Conservation (phyloP, 257 asterid species). For the Nicotiana undulata region DNA sequence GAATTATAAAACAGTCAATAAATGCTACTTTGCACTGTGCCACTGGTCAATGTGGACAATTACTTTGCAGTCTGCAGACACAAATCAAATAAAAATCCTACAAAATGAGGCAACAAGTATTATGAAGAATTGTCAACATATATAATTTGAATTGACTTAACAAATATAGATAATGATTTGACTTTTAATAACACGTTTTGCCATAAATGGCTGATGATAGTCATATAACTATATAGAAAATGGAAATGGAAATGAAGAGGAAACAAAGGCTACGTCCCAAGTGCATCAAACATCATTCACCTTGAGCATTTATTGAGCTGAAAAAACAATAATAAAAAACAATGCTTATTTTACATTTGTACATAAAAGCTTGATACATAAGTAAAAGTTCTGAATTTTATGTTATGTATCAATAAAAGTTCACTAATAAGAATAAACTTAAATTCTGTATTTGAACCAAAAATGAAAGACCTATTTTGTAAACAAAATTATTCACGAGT, state of each 20-base stretch:
- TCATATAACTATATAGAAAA: background rate
- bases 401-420: background rate
- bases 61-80: background rate
- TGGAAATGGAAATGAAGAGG: slow-evolving; percentile 1
- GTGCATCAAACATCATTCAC: background rate
- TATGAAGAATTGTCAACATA: slow-evolving; percentile 26
- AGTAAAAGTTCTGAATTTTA: background rate
- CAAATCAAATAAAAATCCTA: background rate
- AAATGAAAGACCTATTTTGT: background rate
- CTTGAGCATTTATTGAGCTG: background rate
- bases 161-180: background rate
- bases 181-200: background rate
- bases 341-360: no score
- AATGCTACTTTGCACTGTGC: background rate
- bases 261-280: background rate
- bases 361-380: background rate
- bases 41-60: background rate
- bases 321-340: no score
- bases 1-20: background rate
- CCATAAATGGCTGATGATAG: background rate
- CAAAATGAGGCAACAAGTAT: slow-evolving; percentile 23
- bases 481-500: background rate
- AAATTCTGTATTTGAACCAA: background rate
- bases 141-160: slow-evolving; percentile 23
- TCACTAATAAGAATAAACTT: background rate